Conservation (phyloP, 148 eudicot species). For the Rhododendron mucronatum region DNA sequence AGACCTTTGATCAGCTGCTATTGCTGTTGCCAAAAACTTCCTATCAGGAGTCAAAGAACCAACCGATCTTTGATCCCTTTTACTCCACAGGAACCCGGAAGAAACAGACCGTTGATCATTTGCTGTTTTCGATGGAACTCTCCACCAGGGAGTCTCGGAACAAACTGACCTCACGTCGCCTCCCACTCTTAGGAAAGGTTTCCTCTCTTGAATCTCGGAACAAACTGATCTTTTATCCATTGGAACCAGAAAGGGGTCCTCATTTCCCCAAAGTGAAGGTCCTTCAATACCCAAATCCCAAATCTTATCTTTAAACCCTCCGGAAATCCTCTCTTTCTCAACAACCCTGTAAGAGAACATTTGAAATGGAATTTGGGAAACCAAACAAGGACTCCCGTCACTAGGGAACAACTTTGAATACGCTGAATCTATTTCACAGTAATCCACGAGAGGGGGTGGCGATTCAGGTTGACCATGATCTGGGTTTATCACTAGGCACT, state of each 20-base stretch:
- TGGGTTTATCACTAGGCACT: constrained; percentile 48
- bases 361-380: constrained; percentile 57
- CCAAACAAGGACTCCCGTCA: constrained; percentile 13
- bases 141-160: constrained; percentile 24
- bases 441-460: constrained; percentile 46
- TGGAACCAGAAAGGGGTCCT: constrained; percentile 24
- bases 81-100: constrained; percentile 26
- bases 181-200: neutral
- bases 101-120: constrained; percentile 15
- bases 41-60: constrained; percentile 17
- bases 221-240: constrained; percentile 60
- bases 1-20: constrained; percentile 13
- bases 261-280: constrained; percentile 19
- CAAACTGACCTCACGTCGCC: constrained; percentile 32
- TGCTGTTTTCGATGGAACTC: neutral
- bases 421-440: constrained; percentile 49
- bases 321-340: constrained; percentile 43
- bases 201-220: constrained; percentile 38
- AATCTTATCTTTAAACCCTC: constrained; percentile 27
- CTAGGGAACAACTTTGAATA: constrained; percentile 32
- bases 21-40: neutral
- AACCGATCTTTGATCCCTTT: constrained; percentile 2
- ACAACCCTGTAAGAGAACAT: constrained; percentile 50
- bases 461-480: constrained; percentile 44
- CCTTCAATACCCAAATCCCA: constrained; percentile 52